Evolutionary conservation across 371 early-diverging fungal species (phyloP).

Genomic region (Mortierella polycephala): DNA sequence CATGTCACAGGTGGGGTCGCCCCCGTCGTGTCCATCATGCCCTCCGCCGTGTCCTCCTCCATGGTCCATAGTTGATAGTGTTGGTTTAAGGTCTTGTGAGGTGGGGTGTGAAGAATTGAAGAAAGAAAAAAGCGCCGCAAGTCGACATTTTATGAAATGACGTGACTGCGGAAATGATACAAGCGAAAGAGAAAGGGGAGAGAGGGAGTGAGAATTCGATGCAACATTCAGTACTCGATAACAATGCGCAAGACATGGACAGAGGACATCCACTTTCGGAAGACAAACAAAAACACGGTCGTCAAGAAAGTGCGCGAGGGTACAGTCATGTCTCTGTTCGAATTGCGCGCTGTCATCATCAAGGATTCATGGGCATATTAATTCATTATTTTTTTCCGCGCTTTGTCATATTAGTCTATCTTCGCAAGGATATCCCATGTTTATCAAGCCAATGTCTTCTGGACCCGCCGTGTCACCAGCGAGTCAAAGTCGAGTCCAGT

Average conservation of each 20-base stretch:
- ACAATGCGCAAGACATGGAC: conserved; percentile 27
- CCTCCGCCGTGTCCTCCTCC: conserved; percentile 41
- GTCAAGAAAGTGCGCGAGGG: conserved; percentile 72
- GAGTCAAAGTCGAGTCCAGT: conserved; percentile 54
- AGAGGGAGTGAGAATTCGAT: neutral
- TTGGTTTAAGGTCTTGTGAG: neutral
- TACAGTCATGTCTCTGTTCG: conserved; percentile 23
- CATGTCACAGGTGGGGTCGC: conserved; percentile 38
- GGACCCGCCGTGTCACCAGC: conserved; percentile 48
- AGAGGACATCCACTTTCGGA: conserved; percentile 55
- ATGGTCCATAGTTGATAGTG: conserved; percentile 15
- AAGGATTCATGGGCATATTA: neutral
- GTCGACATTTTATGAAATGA: neutral
- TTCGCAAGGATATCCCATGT: conserved; percentile 75
- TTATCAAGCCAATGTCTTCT: conserved; percentile 59
- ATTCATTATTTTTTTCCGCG: neutral
- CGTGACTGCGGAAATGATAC: neutral
- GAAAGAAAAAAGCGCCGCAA: neutral
- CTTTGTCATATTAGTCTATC: conserved; percentile 59
- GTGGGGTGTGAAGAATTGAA: neutral
- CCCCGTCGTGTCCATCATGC: conserved; percentile 31
- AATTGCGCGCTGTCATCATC: neutral
- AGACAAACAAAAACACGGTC: conserved; percentile 66
- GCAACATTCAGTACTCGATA: neutral
- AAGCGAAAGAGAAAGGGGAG: neutral